Evolutionary conservation across 176 grass and related monocot species (phyloP).

Genomic region (Musa troglodytarum): DNA sequence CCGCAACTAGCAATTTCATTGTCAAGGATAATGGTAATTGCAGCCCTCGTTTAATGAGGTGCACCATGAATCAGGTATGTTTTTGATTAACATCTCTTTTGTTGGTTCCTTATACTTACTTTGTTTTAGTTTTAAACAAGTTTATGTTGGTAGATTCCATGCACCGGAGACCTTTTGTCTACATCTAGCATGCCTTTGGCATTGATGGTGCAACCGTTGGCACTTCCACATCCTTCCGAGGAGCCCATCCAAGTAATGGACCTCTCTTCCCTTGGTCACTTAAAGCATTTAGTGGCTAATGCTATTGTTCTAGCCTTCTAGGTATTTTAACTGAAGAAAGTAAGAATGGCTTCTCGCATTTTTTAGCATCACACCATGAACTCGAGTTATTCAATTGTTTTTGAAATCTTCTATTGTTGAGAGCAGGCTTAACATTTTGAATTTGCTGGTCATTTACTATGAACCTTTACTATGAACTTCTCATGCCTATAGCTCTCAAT

Average conservation of each 20-base stretch:
- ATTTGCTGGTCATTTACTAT: no score
- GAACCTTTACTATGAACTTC: no score
- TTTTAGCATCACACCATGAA: background rate
- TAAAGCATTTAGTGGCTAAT: background rate
- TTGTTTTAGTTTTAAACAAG: conserved; percentile 23
- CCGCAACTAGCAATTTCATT: conserved; percentile 62
- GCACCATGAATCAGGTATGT: conserved; percentile 71
- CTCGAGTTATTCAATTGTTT: no score
- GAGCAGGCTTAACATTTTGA: no score
- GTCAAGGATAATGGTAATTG: conserved; percentile 87
- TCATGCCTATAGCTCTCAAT: no score
- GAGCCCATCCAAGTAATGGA: conserved; percentile 64
- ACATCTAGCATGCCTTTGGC: conserved; percentile 71
- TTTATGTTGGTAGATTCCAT: conserved; percentile 57
- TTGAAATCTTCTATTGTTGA: no score
- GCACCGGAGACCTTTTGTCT: conserved; percentile 72
- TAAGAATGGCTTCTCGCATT: background rate
- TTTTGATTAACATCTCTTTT: background rate
- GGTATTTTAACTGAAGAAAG: no score
- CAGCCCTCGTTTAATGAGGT: conserved; percentile 85
- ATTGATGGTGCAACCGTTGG: conserved; percentile 82
- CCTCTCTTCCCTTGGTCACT: background rate
- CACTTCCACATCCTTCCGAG: conserved; percentile 75
- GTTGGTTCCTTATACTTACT: conserved; percentile 23
- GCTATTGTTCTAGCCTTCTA: no score